Base-by-base conservation (phyloP, 2,329 filamentous ascomycete genomes). In the Colletotrichum melonis region DNA sequence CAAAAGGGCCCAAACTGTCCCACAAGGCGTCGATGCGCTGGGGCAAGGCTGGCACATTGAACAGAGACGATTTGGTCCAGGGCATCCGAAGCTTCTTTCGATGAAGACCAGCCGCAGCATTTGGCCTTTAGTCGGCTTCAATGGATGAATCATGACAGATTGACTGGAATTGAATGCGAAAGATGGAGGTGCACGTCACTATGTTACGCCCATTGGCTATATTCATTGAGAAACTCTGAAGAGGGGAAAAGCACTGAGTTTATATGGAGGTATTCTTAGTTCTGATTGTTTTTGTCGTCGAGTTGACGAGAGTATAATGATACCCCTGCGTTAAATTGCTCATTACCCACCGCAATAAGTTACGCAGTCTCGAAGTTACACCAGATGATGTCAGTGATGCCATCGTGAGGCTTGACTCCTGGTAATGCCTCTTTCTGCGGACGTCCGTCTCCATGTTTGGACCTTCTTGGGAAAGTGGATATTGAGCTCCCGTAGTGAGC, bases 31-130 rank as follows among this genome's bases (percentile, higher is more conserved):
- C 80, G 28, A 80, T 79, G 55, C 80, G 81, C 67, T 84, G 84
- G 84, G 76, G 79, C 28, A 83, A 79, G 71, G 80, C 81, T 8
- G 79, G 82, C 8, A 77, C 77, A 38, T 77, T 82, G 67, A 84
- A 84, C 75, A 81, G 80, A 56, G 82, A 82, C 14, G 77, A 81
- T 30, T 79, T 84, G 76, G 80, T 82, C 22, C 82, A 84, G 69
- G 82, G 85, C 9, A 80, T 86, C 67, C 84, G 85, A 54, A 86
- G 80, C 67, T 80, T 87, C 67, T 88, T 88, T 76, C 84, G 84
- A 64, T 87, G 78, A 78, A 59, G 22, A 19, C 52, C 11, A 14
- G 26, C 11, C 16, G n/a, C 24, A 24, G 22, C 9, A 1, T 57
- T 14, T 28, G 19, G 42, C 19, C 42, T 9, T 49, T 49, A 8